phyloP scores from a whole-genome alignment of 2,329 filamentous ascomycete species.

The Fusarium sambucinum region DNA sequence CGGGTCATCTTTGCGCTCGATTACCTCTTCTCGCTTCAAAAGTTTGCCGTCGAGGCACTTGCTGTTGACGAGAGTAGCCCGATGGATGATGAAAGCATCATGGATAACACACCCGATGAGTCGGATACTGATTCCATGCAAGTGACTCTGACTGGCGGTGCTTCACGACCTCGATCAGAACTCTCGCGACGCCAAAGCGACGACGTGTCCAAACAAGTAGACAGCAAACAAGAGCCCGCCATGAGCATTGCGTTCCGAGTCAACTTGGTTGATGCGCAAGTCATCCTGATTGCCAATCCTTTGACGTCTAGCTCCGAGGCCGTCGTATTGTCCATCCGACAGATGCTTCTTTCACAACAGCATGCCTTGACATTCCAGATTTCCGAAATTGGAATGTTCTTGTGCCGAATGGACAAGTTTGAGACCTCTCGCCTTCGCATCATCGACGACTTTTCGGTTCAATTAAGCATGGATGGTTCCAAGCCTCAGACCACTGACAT shows the following conservation, averaged over 20 bases:
- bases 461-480: conserved; percentile 84
- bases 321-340: conserved; percentile 93
- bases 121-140: conserved; percentile 71
- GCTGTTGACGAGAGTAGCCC: conserved; percentile 68
- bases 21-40: conserved; percentile 90
- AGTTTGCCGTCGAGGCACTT: conserved; percentile 80
- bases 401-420: conserved; percentile 98
- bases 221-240: conserved; percentile 48
- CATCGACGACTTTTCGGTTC: conserved; percentile 94
- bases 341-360: conserved; percentile 92
- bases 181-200: conserved; percentile 46
- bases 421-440: conserved; percentile 91
- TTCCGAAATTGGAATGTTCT: conserved; percentile 95
- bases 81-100: conserved; percentile 64
- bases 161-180: conserved; percentile 51
- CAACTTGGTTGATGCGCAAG: conserved; percentile 94
- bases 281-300: conserved; percentile 96
- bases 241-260: conserved; percentile 89
- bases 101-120: conserved; percentile 66
- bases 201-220: conserved; percentile 31
- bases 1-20: conserved; percentile 95
- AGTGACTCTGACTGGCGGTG: conserved; percentile 56
- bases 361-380: conserved; percentile 94
- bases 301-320: conserved; percentile 91
- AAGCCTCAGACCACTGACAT: conserved; percentile 77